phyloP scores from a whole-genome alignment of 83 land plant genomes.

The Picea abies region DNA sequence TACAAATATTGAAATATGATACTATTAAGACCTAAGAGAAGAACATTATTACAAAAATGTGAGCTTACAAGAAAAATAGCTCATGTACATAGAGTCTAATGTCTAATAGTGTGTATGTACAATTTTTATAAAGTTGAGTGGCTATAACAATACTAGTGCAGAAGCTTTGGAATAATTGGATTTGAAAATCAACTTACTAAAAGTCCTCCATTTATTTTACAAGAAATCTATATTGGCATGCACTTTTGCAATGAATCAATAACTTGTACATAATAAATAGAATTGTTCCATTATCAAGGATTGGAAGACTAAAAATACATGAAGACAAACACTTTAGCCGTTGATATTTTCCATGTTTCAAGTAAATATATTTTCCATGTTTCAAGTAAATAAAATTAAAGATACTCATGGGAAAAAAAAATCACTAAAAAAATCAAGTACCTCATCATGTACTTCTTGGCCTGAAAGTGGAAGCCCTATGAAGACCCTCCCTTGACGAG shows the following conservation, averaged over 20 bases:
- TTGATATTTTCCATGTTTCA: not conserved
- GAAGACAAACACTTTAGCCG: not conserved
- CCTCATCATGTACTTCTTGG: slow-evolving; percentile 81
- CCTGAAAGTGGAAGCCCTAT: slow-evolving; percentile 72
- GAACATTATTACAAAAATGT: too few species aligned
- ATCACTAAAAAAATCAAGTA: not conserved
- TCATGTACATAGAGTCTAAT: too few species aligned
- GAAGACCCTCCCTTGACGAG: slow-evolving; percentile 87
- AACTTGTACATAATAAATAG: not conserved
- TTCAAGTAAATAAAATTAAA: too few species aligned
- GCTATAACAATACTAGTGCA: too few species aligned
- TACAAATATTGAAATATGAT: too few species aligned
- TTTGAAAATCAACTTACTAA: not conserved
- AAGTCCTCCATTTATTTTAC: not conserved
- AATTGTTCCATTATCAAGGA: not conserved
- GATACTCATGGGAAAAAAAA: not conserved
- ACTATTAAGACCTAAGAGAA: too few species aligned
- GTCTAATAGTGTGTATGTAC: too few species aligned
- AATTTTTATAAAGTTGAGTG: too few species aligned
- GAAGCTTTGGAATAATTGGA: too few species aligned
- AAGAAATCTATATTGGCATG: not conserved
- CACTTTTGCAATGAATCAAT: not conserved
- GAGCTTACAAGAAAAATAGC: too few species aligned
- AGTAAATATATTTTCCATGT: too few species aligned
- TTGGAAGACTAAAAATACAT: not conserved